phyloP scores from a whole-genome alignment of 345 rosid species.

The Cochlearia excelsa region DNA sequence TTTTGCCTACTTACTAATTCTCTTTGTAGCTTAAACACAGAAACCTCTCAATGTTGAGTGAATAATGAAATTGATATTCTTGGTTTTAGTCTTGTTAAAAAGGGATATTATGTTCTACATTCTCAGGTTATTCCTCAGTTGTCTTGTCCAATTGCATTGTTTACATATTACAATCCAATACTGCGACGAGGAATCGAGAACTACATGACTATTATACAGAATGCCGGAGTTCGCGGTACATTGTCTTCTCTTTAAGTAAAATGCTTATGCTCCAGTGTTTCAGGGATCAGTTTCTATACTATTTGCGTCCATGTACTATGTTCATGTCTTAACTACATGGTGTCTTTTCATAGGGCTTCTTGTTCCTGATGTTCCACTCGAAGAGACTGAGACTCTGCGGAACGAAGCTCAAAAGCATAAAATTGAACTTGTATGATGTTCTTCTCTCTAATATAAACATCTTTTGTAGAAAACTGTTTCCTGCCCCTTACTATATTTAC shows the following conservation, averaged over 20 bases:
- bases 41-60: not conserved
- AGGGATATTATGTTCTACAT: not conserved
- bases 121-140: slow-evolving; percentile 70
- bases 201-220: slow-evolving; percentile 62
- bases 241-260: not conserved
- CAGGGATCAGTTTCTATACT: slow-evolving; percentile 12
- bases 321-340: not conserved
- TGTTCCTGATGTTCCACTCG: slow-evolving; percentile 95
- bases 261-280: not conserved
- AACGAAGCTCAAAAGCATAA: slow-evolving; percentile 65
- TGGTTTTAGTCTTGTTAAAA: not conserved
- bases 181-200: slow-evolving; percentile 65
- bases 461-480: slow-evolving; percentile 8
- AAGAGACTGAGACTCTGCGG: slow-evolving; percentile 77
- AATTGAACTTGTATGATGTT: slow-evolving; percentile 62
- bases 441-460: not conserved
- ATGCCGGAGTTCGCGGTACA: slow-evolving; percentile 70
- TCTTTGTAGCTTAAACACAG: not conserved
- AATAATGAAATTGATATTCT: not conserved
- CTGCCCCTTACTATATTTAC: not conserved
- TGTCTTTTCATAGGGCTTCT: slow-evolving; percentile 58
- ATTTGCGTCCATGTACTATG: not conserved
- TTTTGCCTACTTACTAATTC: not conserved
- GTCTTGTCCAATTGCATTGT: slow-evolving; percentile 78
- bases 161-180: slow-evolving; percentile 86